Evolutionary conservation across 2,329 filamentous ascomycete genomes (phyloP).

Genomic region (Ustilaginoidea virens): DNA sequence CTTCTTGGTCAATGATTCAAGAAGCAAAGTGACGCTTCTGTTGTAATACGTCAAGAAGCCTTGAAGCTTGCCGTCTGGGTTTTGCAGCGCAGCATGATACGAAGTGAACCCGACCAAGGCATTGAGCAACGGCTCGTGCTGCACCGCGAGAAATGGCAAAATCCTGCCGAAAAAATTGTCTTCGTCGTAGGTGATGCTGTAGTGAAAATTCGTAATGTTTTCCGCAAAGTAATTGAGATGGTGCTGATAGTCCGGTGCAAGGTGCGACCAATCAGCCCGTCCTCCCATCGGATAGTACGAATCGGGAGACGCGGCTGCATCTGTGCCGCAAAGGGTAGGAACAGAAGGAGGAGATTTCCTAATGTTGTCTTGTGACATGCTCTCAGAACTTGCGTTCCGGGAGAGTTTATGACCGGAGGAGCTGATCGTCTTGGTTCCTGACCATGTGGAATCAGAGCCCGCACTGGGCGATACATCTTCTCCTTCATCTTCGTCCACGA

Average conservation of each 20-base stretch:
- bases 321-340: constrained; percentile 24
- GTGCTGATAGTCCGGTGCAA: constrained; percentile 56
- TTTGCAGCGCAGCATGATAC: constrained; percentile 64
- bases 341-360: constrained; percentile 34
- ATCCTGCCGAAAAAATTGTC: constrained; percentile 59
- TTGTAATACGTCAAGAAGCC: constrained; percentile 86
- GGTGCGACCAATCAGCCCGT: constrained; percentile 35
- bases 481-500: constrained; percentile 38
- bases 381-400: constrained; percentile 35
- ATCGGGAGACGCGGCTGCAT: constrained; percentile 12
- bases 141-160: constrained; percentile 56
- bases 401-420: constrained; percentile 18
- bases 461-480: constrained; percentile 13
- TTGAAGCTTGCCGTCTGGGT: constrained; percentile 56
- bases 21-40: constrained; percentile 63
- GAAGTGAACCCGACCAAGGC: constrained; percentile 78
- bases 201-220: constrained; percentile 69
- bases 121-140: constrained; percentile 66
- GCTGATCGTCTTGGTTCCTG: constrained; percentile 20
- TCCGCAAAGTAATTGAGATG: constrained; percentile 68
- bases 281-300: constrained; percentile 10
- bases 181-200: constrained; percentile 57
- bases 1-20: constrained; percentile 53
- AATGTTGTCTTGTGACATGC: constrained; percentile 35
- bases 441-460: constrained; percentile 8